A percentile compares a stretch with the other conserved stretches of the same genome.
These are phyloP conservation scores for Phragmites australis DNA, from an alignment of 176 grass and related monocot genomes.

Conservation along the genomic window DNA sequence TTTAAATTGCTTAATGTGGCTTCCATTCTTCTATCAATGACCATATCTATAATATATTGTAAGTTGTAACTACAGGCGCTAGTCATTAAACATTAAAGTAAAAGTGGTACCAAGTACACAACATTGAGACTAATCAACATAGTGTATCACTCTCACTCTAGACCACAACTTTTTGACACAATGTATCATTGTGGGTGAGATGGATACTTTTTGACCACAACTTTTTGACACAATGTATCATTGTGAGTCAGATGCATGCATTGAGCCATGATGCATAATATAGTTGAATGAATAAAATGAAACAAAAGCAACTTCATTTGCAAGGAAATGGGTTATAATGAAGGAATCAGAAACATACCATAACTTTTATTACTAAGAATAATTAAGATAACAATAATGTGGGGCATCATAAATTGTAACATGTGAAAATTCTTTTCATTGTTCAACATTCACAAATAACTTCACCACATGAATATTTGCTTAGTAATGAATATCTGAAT, in stretches of 20 bases:
- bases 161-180: background rate
- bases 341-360: background rate
- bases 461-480: background rate
- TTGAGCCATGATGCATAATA: no score
- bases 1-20: background rate
- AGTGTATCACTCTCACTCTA: background rate
- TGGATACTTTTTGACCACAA: no score
- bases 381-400: background rate
- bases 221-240: background rate
- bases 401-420: background rate
- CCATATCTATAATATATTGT: background rate
- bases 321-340: background rate
- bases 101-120: background rate
- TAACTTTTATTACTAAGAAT: background rate
- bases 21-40: constrained; percentile 12
- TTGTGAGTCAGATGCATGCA: no score
- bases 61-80: background rate
- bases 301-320: background rate
- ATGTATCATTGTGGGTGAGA: background rate
- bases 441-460: background rate
- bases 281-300: background rate
- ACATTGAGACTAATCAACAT: background rate
- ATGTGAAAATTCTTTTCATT: background rate
- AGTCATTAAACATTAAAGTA: background rate
- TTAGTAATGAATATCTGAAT: no score